A percentile compares a stretch with the other conserved stretches of the same genome.
Evolutionary conservation across 2,329 filamentous ascomycete genomes (phyloP).

Genomic region (Apiospora rasikravindrae): DNA sequence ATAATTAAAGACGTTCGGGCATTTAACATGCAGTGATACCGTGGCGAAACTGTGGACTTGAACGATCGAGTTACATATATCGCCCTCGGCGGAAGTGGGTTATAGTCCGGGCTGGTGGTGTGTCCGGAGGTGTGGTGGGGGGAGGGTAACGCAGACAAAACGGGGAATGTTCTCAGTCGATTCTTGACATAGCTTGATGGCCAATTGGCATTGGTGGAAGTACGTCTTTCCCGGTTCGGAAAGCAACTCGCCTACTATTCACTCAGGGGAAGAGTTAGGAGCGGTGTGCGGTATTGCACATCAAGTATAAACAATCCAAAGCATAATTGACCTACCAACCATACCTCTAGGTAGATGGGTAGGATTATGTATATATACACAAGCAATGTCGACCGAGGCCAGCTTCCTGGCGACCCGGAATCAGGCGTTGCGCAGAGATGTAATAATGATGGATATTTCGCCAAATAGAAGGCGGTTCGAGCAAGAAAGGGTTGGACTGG

Average conservation of each 20-base stretch:
- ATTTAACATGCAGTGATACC: not conserved
- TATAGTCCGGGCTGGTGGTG: not conserved
- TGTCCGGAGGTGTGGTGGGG: not conserved
- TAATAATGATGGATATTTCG: not conserved
- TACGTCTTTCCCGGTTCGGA: not conserved
- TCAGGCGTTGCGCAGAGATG: not conserved
- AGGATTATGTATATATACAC: not conserved
- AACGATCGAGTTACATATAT: not conserved
- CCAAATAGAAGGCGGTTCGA: not conserved
- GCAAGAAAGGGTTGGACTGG: not conserved
- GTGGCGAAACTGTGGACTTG: not conserved
- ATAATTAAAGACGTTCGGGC: too few relatives aligned
- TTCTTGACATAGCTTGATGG: not conserved
- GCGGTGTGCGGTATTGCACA: not conserved
- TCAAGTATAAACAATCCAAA: not conserved
- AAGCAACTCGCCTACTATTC: not conserved
- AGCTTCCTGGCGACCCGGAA: not conserved
- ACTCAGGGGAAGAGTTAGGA: not conserved
- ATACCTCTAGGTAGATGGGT: not conserved
- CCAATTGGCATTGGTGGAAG: not conserved
- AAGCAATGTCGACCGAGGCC: not conserved
- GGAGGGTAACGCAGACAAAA: not conserved
- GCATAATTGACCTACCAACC: too few relatives aligned
- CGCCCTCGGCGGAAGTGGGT: not conserved
- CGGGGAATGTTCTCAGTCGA: not conserved